Evolutionary conservation across 495 filamentous ascomycete genomes (phyloP).

Genomic region (Hyaloscypha finlandica): DNA sequence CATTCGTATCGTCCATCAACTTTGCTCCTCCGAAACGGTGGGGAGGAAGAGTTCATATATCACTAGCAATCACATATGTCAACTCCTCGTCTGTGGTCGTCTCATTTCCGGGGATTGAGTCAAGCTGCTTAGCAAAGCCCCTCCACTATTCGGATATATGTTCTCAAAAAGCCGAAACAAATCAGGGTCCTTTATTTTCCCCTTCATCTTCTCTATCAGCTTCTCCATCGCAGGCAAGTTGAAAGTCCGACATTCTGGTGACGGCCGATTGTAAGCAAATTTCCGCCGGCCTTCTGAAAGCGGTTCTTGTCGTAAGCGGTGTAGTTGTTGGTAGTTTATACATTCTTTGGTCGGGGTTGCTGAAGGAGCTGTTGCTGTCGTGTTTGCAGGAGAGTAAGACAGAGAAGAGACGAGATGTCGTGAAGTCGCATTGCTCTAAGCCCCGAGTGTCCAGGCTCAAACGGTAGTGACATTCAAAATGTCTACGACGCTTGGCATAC

Average conservation of each 20-base stretch:
- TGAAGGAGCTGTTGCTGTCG: too few species aligned
- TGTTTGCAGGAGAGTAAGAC: too few species aligned
- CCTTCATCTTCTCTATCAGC: slow-evolving; percentile 77
- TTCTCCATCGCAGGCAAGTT: slow-evolving; percentile 79
- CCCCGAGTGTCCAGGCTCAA: too few species aligned
- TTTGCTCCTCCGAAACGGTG: slow-evolving; percentile 90
- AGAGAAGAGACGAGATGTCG: too few species aligned
- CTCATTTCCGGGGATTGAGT: slow-evolving; percentile 29
- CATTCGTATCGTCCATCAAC: slow-evolving; percentile 96
- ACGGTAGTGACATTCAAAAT: too few species aligned
- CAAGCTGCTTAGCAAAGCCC: slow-evolving; percentile 48
- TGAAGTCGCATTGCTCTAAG: too few species aligned
- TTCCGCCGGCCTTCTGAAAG: slow-evolving; percentile 74
- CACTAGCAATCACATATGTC: slow-evolving; percentile 91
- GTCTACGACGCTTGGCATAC: too few species aligned
- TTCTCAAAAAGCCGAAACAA: slow-evolving; percentile 93
- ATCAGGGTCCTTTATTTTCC: slow-evolving; percentile 79
- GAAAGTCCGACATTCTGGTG: slow-evolving; percentile 82
- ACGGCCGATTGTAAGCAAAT: slow-evolving; percentile 87
- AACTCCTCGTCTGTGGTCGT: slow-evolving; percentile 58
- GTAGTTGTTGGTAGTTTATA: slow-evolving; percentile 16
- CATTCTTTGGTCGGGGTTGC: slow-evolving; percentile 9
- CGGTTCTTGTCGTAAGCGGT: slow-evolving; percentile 48
- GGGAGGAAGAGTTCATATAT: slow-evolving; percentile 46
- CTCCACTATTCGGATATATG: slow-evolving; percentile 78